phyloP scores from a whole-genome alignment of 768 basidiomycete species.

The Trametes cinnabarina region DNA sequence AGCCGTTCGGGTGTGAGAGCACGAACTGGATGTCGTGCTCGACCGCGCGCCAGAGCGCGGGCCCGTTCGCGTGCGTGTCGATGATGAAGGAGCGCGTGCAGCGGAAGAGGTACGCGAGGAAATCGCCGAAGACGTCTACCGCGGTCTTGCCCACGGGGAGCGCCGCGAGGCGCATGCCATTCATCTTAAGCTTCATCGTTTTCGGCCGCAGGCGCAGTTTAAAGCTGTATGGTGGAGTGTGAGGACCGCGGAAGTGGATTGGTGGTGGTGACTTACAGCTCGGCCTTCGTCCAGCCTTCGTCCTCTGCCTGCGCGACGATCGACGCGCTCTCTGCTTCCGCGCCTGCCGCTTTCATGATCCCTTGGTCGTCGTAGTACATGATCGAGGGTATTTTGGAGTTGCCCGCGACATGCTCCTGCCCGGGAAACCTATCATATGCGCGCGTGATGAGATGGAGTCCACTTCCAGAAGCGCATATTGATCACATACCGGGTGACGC shows the following conservation, averaged over 20 bases:
- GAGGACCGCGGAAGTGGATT: not conserved
- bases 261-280: conserved; percentile 54
- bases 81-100: conserved; percentile 75
- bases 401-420: conserved; percentile 83
- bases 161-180: conserved; percentile 72
- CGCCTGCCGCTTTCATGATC: conserved; percentile 67
- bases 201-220: conserved; percentile 77
- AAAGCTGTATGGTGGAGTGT: conserved; percentile 46
- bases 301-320: conserved; percentile 68
- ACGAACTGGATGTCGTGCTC: conserved; percentile 72
- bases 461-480: not conserved
- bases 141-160: conserved; percentile 67
- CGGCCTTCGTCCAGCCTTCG: conserved; percentile 72
- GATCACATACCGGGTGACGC: conserved; percentile 68
- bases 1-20: conserved; percentile 77
- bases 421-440: conserved; percentile 63
- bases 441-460: not conserved
- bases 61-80: conserved; percentile 81
- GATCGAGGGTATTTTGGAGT: conserved; percentile 78
- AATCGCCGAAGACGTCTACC: conserved; percentile 78
- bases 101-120: conserved; percentile 67
- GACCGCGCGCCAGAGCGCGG: conserved; percentile 64
- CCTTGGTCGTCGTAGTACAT: conserved; percentile 73
- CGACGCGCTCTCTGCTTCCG: conserved; percentile 67
- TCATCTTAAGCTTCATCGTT: conserved; percentile 79